A percentile compares a stretch with the other conserved stretches of the same genome.
phyloP scores from a whole-genome alignment of 108 stramenopile genomes.

The Nannochloropsis granulata region DNA sequence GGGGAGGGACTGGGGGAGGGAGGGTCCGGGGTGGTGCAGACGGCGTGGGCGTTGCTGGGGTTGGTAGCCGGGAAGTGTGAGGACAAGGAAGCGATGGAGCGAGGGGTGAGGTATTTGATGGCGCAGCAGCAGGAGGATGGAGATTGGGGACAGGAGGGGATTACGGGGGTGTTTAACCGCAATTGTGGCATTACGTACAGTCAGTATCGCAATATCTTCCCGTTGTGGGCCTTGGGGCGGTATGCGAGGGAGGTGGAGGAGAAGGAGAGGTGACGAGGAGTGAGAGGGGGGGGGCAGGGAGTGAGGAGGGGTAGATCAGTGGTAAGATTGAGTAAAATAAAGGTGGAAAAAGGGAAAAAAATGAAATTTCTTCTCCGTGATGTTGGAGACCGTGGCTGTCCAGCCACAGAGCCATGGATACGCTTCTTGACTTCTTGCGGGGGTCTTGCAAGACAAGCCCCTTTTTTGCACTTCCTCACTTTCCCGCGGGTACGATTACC shows the following conservation, averaged over 20 bases:
- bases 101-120: slow-evolving; percentile 63
- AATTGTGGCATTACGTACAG: slow-evolving; percentile 97
- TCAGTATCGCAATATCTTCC: slow-evolving; percentile 95
- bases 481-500: no score
- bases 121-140: slow-evolving; percentile 69
- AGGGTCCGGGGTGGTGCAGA: slow-evolving; percentile 87
- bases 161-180: slow-evolving; percentile 94
- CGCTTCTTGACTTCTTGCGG: no score
- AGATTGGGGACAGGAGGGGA: slow-evolving; percentile 98
- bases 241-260: slow-evolving; percentile 22
- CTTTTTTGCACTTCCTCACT: no score
- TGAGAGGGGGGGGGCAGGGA: not conserved
- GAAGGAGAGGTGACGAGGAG: not conserved
- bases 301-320: no score
- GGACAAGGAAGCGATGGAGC: slow-evolving; percentile 53
- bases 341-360: no score
- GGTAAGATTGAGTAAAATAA: no score
- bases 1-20: slow-evolving; percentile 49
- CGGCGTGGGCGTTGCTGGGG: slow-evolving; percentile 88
- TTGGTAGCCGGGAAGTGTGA: slow-evolving; percentile 61
- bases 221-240: slow-evolving; percentile 94
- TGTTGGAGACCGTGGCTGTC: no score
- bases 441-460: no score
- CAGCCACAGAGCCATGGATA: no score
- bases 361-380: no score